phyloP scores from a whole-genome alignment of 1,139 yeast genomes.

The Geotrichum macrosporum region DNA sequence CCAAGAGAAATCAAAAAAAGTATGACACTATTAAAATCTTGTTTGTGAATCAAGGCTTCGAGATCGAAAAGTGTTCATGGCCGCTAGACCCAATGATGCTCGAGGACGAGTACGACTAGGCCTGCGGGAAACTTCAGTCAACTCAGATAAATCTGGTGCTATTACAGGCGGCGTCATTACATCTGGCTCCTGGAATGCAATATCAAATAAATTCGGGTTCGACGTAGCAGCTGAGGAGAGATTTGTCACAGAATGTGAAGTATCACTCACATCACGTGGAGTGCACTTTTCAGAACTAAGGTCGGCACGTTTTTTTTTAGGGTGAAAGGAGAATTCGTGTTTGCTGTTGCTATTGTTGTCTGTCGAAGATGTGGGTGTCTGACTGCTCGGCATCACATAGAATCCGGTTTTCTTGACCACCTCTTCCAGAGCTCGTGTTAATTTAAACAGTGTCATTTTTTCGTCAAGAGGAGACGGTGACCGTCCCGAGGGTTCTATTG shows the following conservation, averaged over 20 bases:
- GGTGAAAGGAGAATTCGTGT: not conserved
- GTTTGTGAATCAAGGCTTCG: conserved; percentile 26
- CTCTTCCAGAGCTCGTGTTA: conserved; percentile 35
- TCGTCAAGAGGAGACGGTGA: conserved; percentile 23
- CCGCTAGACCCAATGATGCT: conserved; percentile 24
- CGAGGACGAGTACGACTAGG: conserved; percentile 25
- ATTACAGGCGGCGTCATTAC: not conserved
- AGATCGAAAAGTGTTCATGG: conserved; percentile 27
- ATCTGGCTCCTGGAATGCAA: conserved; percentile 1
- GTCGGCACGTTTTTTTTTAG: not conserved
- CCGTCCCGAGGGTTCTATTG: conserved; percentile 10
- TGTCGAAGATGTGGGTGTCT: not conserved
- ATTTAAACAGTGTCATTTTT: conserved; percentile 27
- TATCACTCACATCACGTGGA: no score
- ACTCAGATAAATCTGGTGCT: conserved; percentile 12
- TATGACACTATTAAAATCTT: conserved; percentile 24
- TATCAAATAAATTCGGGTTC: not conserved
- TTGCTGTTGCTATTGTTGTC: not conserved
- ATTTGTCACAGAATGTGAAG: not conserved
- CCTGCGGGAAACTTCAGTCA: not conserved
- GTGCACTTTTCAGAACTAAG: no score
- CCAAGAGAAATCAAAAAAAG: no score
- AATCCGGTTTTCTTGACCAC: conserved; percentile 22
- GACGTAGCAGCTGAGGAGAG: not conserved
- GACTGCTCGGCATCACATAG: not conserved